Evolutionary conservation across 2,329 filamentous ascomycete species (phyloP).

Genomic region (Apiospora koreana): DNA sequence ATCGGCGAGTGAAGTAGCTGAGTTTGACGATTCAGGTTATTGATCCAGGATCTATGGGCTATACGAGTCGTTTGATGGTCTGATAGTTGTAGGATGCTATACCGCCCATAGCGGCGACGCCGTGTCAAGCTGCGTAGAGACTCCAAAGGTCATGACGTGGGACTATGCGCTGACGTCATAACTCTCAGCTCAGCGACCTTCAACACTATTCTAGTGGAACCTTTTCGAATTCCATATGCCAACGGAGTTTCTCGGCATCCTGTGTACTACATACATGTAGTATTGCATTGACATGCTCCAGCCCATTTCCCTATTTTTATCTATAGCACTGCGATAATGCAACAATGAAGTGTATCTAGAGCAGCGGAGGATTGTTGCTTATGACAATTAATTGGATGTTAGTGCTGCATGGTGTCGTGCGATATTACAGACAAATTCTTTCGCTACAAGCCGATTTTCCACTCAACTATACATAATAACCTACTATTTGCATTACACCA

Average conservation of each 20-base stretch:
- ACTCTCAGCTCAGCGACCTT: neutral
- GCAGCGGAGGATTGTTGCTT: neutral
- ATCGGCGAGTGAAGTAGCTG: neutral
- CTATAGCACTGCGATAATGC: neutral
- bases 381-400: neutral
- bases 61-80: neutral
- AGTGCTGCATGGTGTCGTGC: neutral
- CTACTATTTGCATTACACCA: no score
- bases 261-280: neutral
- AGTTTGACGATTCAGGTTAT: neutral
- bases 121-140: neutral
- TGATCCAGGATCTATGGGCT: neutral
- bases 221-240: neutral
- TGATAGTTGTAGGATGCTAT: neutral
- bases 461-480: neutral
- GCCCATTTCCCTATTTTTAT: neutral
- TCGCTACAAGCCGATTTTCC: neutral
- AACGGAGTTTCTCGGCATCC: neutral
- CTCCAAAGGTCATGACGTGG: neutral
- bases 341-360: no score
- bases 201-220: neutral
- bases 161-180: neutral
- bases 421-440: neutral
- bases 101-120: neutral
- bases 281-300: neutral